A percentile compares a stretch with the other conserved stretches of the same genome.
Conservation (phyloP, 192 early-diverging fungal species). For the Linnemannia zychae region DNA sequence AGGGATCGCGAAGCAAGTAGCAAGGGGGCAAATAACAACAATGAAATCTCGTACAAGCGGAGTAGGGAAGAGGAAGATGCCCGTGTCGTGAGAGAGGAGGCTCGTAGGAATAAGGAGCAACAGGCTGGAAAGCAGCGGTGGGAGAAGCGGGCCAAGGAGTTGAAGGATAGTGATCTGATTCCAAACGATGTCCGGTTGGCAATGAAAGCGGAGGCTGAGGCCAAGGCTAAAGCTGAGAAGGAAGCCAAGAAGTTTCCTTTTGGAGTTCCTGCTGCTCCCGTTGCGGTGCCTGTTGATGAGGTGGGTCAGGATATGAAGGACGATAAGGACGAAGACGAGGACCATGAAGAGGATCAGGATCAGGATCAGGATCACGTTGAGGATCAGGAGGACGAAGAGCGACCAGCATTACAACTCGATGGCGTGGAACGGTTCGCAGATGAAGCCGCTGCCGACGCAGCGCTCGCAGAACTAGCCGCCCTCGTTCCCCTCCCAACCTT, state of each 20-base stretch:
- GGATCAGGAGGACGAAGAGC: slow-evolving; percentile 22
- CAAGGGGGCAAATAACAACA: background rate
- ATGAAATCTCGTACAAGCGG: slow-evolving; percentile 50
- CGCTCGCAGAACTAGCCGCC: slow-evolving; percentile 38
- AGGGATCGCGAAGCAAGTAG: background rate
- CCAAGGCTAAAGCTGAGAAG: background rate
- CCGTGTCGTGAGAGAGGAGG: slow-evolving; percentile 2
- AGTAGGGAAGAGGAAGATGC: slow-evolving; percentile 40
- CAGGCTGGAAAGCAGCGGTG: slow-evolving; percentile 49
- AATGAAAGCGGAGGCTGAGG: slow-evolving; percentile 52
- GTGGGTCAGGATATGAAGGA: background rate
- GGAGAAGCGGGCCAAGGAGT: slow-evolving; percentile 50
- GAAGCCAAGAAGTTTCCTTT: slow-evolving; percentile 4
- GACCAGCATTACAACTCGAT: slow-evolving; percentile 35
- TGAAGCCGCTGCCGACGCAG: slow-evolving; percentile 36
- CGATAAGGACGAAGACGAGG: background rate
- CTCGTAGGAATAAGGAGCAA: slow-evolving; percentile 29
- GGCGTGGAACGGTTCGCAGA: slow-evolving; percentile 22
- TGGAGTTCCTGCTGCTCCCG: background rate
- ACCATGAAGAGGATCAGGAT: slow-evolving; percentile 3
- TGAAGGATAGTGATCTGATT: slow-evolving; percentile 46
- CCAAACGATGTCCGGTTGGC: slow-evolving; percentile 48
- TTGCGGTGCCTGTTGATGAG: background rate
- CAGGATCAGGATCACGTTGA: slow-evolving; percentile 4
- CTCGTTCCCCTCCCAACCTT: slow-evolving; percentile 62